These are phyloP conservation scores for Leucosporidium creatinivorum DNA, from an alignment of 768 basidiomycete genomes.

Conservation along the genomic window DNA sequence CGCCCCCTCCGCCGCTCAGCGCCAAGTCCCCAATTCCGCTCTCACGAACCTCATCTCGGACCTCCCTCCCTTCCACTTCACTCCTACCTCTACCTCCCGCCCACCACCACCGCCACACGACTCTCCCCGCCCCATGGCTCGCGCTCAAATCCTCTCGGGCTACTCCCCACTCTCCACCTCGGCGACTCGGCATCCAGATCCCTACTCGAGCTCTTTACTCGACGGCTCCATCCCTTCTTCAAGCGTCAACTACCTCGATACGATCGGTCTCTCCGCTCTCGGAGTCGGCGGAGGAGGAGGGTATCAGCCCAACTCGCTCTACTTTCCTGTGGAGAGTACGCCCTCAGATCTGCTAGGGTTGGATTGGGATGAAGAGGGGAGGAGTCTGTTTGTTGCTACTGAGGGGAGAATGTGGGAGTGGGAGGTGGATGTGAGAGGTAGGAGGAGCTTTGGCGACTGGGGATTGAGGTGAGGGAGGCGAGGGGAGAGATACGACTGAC, in stretches of 20 bases:
- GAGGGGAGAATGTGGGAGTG: conserved; percentile 25
- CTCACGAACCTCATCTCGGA: too few species aligned
- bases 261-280: not conserved
- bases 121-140: not conserved
- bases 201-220: not conserved
- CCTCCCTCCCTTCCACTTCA: not conserved
- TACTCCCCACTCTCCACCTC: not conserved
- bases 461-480: not conserved
- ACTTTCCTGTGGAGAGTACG: conserved; percentile 22
- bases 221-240: not conserved
- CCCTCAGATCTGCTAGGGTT: conserved; percentile 23
- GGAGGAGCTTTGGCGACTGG: conserved; percentile 12
- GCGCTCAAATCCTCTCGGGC: not conserved
- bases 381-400: conserved; percentile 19
- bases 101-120: not conserved
- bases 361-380: conserved; percentile 27
- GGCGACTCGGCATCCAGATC: not conserved
- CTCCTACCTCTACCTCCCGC: not conserved
- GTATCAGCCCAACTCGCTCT: not conserved
- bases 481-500: not conserved
- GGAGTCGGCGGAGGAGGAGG: not conserved
- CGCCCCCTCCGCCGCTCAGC: too few species aligned
- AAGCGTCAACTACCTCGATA: not conserved
- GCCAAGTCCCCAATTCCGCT: too few species aligned
- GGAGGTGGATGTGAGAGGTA: conserved; percentile 15